These are phyloP conservation scores for Isatis lusitanica DNA, from an alignment of 441 rosid species.

Conservation along the genomic window DNA sequence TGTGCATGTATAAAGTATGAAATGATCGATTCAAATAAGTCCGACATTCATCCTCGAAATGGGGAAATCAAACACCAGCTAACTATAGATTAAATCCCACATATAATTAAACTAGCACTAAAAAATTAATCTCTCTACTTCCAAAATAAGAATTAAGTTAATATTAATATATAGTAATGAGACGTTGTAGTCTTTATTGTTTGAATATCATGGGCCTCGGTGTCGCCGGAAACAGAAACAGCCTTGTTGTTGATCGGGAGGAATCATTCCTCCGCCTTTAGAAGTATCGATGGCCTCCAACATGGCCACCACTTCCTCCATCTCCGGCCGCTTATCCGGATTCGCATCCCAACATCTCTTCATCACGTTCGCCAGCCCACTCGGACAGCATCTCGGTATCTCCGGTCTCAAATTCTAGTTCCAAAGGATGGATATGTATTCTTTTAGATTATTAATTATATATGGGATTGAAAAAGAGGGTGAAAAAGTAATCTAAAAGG, in stretches of 20 bases:
- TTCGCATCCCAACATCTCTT: slow-evolving; percentile 82
- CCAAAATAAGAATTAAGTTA: slow-evolving; percentile 2
- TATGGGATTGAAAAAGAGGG: background rate
- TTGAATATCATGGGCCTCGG: slow-evolving; percentile 55
- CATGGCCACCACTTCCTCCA: slow-evolving; percentile 68
- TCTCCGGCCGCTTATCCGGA: slow-evolving; percentile 70
- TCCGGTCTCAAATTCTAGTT: slow-evolving; percentile 70
- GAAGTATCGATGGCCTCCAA: slow-evolving; percentile 72
- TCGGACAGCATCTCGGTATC: slow-evolving; percentile 78
- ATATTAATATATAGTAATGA: background rate
- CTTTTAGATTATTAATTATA: background rate
- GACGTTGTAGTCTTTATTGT: background rate
- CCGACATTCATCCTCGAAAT: slow-evolving; percentile 1
- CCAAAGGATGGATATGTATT: background rate
- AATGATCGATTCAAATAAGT: background rate
- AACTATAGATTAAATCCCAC: background rate
- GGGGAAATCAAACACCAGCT: background rate
- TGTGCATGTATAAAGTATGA: background rate
- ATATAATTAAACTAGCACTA: background rate
- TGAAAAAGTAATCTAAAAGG: background rate
- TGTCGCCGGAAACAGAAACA: slow-evolving; percentile 63
- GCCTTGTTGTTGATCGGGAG: slow-evolving; percentile 59
- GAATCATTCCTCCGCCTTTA: slow-evolving; percentile 79
- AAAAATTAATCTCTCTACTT: slow-evolving; percentile 3
- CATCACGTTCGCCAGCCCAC: slow-evolving; percentile 66